phyloP scores from a whole-genome alignment of 768 basidiomycete species.

The Hericium coralloides region DNA sequence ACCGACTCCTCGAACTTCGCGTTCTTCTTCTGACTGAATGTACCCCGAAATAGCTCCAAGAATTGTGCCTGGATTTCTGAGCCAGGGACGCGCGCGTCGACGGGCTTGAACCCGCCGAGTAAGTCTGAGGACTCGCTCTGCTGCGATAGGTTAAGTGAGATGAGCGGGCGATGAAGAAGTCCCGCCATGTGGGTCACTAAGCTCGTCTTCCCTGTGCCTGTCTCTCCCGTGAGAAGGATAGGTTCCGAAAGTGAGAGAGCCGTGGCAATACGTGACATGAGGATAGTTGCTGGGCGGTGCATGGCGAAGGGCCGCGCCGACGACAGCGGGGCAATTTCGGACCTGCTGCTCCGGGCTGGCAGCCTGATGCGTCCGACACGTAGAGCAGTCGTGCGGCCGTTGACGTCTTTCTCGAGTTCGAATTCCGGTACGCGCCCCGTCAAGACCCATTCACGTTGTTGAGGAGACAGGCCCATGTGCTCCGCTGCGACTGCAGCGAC shows the following conservation, averaged over 20 bases:
- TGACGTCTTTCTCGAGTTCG: conserved; percentile 56
- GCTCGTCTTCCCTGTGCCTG: conserved; percentile 98
- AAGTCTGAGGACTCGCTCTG: conserved; percentile 95
- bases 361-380: conserved; percentile 58
- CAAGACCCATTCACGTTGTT: conserved; percentile 65
- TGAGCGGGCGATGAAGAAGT: conserved; percentile 63
- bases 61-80: conserved; percentile 63
- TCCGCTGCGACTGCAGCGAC: conserved; percentile 49
- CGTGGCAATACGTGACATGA: conserved; percentile 75
- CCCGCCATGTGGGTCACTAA: conserved; percentile 80
- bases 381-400: conserved; percentile 49
- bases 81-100: conserved; percentile 78
- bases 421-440: conserved; percentile 57
- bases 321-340: conserved; percentile 23
- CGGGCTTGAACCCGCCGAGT: conserved; percentile 92
- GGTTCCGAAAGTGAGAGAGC: conserved; percentile 72
- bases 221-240: conserved; percentile 89
- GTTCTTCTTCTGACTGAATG: conserved; percentile 88
- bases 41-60: conserved; percentile 70
- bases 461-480: conserved; percentile 57
- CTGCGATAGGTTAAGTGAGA: conserved; percentile 89
- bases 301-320: conserved; percentile 67
- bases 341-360: conserved; percentile 32
- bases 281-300: conserved; percentile 72
- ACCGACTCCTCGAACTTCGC: conserved; percentile 77